Conservation (phyloP, 106 monocot genomes). For the Dendrobium chrysotoxum region DNA sequence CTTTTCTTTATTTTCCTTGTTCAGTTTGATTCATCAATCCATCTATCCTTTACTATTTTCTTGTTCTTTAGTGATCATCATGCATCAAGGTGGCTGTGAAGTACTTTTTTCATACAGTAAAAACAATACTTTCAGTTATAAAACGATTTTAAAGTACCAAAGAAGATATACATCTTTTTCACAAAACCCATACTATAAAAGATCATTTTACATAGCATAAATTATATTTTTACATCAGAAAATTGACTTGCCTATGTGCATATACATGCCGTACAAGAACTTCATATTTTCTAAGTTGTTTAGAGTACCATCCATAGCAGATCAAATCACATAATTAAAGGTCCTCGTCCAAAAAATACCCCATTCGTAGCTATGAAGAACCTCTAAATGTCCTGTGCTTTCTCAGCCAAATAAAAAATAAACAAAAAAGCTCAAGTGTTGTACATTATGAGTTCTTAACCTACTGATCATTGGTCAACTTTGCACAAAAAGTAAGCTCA, state of each 20-base stretch:
- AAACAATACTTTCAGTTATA: not conserved
- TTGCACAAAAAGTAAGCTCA: not conserved
- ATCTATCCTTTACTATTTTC: not conserved
- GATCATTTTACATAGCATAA: not conserved
- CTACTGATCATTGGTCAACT: not conserved
- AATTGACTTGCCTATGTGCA: not conserved
- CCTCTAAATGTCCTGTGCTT: not conserved
- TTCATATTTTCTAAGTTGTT: not conserved
- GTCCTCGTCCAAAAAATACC: not conserved
- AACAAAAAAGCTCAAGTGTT: too few species aligned
- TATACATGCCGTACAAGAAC: not conserved
- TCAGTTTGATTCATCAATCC: too few species aligned
- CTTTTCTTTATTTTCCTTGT: too few species aligned
- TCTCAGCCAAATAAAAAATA: not conserved
- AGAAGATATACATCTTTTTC: not conserved
- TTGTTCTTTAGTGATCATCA: not conserved
- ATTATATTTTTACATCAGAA: not conserved
- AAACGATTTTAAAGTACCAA: not conserved
- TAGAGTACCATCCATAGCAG: not conserved
- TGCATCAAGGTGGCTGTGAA: not conserved
- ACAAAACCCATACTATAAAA: not conserved
- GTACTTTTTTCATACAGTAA: not conserved
- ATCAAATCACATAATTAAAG: not conserved
- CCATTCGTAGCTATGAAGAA: not conserved
- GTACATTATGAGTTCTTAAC: constrained; percentile 2